Percentiles rank a stretch among this genome's conserved stretches.
These are phyloP conservation scores for Penicillium oxalicum DNA, from an alignment of 2,329 filamentous ascomycete genomes.

Conservation along the genomic window DNA sequence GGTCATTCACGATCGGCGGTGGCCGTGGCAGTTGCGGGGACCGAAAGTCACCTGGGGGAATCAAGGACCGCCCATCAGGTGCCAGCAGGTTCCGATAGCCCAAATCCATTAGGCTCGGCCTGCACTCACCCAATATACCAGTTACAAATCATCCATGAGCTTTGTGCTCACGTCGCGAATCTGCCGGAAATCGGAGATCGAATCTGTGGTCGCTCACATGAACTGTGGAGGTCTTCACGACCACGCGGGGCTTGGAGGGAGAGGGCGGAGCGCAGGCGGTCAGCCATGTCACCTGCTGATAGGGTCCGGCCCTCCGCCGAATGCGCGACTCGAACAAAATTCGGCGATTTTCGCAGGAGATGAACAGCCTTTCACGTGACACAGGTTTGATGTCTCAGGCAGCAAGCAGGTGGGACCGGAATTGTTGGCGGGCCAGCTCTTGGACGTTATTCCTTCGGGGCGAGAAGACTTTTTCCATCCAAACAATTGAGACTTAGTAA, in stretches of 20 bases:
- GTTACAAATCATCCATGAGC: constrained; percentile 19
- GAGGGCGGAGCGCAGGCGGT: too few species aligned
- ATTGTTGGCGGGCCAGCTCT: too few species aligned
- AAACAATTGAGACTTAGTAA: too few species aligned
- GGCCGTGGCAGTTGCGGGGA: constrained; percentile 29
- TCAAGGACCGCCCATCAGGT: constrained; percentile 30
- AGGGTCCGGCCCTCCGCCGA: too few species aligned
- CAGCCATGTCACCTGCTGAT: too few species aligned
- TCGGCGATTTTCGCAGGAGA: too few species aligned
- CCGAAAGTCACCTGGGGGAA: constrained; percentile 34
- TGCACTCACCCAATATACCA: constrained; percentile 26
- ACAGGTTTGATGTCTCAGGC: too few species aligned
- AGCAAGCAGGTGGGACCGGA: too few species aligned
- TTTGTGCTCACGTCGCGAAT: constrained; percentile 18
- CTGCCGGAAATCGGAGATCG: constrained; percentile 39
- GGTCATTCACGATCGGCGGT: constrained; percentile 25
- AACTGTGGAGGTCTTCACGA: background rate
- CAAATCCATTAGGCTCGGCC: constrained; percentile 32
- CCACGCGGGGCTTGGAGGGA: too few species aligned
- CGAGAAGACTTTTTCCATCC: too few species aligned
- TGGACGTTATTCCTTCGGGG: too few species aligned
- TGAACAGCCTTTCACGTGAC: too few species aligned
- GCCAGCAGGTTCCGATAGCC: constrained; percentile 31
- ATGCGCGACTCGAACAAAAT: background rate
- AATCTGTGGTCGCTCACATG: background rate